Evolutionary conservation across 2,329 filamentous ascomycete genomes (phyloP), one percentile per base, ranked within the genome.

Genomic region (Microcyclospora tardicrescens): DNA sequence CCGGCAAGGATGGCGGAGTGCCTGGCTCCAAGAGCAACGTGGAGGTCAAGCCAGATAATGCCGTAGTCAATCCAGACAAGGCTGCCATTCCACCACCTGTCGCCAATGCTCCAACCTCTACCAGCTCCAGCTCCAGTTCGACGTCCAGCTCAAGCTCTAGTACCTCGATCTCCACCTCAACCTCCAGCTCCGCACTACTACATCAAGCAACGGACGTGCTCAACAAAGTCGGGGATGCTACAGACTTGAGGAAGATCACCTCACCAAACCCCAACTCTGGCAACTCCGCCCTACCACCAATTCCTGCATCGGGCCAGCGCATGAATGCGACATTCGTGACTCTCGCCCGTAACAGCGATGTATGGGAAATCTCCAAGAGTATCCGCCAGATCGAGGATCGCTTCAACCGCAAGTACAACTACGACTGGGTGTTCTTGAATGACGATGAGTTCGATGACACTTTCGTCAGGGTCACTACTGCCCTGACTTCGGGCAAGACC

Each of bases 381-480:
- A 98, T 98, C 57, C 84, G 91, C 40, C 84, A 94, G 58, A 79
- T 98, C 40, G 91, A 98, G 65, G 91, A 98, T 63, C 84, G 91
- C 57, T 98, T 98, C 77, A 98, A 98, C 68, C 77, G 79, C 55
- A 83, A 89, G 55, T 96, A 83, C 69, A 80, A 93, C 68, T 98
- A 98, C 65, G 89, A 96, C 60, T 98, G 93, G 93, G 89, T 98
- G 38, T 98, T 98, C 67, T 69, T 98, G 45, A 98, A 98, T 64
- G 91, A 98, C 60, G 77, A 87, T 61, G 84, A 86, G 1, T 98
- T 98, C 56, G 83, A 94, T 58, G 82, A 84, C 2, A 79, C 77
- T 9, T 98, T 98, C 72, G 96, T 87, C 64, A 89, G 85, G 63
- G 72, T 96, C 48, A 98, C 91, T 3, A 73, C 74, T 4, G 79